Evolutionary conservation across 345 rosid genomes (phyloP), one percentile per base, ranked within the genome.

Genomic region (Eucalyptus globulus): DNA sequence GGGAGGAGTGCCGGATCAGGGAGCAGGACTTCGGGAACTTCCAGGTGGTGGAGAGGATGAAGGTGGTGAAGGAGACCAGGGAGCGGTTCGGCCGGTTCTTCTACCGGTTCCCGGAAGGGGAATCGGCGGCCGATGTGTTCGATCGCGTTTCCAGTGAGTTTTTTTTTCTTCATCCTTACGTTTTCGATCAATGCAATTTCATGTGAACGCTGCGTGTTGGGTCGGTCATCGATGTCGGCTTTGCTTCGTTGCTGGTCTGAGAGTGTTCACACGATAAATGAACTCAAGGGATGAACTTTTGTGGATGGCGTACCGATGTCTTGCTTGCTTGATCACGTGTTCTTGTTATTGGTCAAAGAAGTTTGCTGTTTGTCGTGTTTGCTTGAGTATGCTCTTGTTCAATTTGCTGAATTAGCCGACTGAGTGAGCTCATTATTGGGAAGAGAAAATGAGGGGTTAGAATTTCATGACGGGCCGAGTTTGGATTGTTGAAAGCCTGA

Each of bases 1-100:
- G 99, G 65, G 99, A 98, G 87, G 99, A 98, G 93, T 95, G 98
- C 54, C 91, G 99, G 69, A 91, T 98, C 24, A 88, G 99, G 54
- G 99, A 98, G 81, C 99, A 98, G 92, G 99, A 98, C 92, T 98
- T 98, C 87, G 99, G 99, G 87, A 98, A 98, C 88, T 98, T 98
- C 29, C 99, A 98, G 96, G 96, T 96, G 8, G 88, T 91, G 89
- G 99, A 97, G 91, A 89, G 99, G 83, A 98, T 98, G 99, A 92
- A 92, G 88, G 92, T 34, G 49, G 94, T 96, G 43, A 97, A 96
- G 89, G 94, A 94, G 93, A 92, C 95, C 1, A 92, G 99, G 87
- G 96, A 95, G 91, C 89, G 91, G 50, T 98, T 97, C 89, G 99
- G 99, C 8, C 92, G 99, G 53, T 98, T 96, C 90, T 98, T 94